Evolutionary conservation across 2,329 filamentous ascomycete species (phyloP), one percentile per base, ranked within the genome.

Genomic region (Penicillium palitans): DNA sequence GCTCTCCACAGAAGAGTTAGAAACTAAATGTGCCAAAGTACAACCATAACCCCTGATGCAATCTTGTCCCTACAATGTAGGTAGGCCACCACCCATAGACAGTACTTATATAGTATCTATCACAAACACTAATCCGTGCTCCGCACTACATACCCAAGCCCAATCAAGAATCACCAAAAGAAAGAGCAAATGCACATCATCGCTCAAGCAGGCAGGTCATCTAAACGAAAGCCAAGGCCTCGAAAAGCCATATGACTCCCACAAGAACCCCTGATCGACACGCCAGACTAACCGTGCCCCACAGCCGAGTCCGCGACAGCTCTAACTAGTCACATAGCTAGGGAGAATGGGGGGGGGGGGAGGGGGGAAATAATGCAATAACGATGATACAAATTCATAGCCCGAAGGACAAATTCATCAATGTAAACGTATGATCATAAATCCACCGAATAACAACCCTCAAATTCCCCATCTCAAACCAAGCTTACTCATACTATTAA

Each of bases 261-360:
- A 25, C 6, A 24, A 31, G n/a, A 55, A 42, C 55, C 55, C 55
- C 50, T 58, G 55, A 58, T 58, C 55, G 55, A 48, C 55, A 58
- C 42, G 55, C 51, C 44, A 58, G 24, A 25, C 27, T 33, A 31
- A 21, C 21, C 19, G 3, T 35, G 46, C 46, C 37, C 50, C 50
- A 58, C 50, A 17, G 6, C 21, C 17, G 8, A 46, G 6, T 45
- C 24, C 39, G 17, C 52, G 27, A 55, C 33, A 47, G 45, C 45
- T 25, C 25, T 25, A 25, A 25, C 6, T 25, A 25, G 6, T 5
- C 2, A 21, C 19, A 21, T 21, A 21, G 19, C 19, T n/a, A 39
- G 8, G 44, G 19, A 21, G 12, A 33, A 3, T n/a, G n/a, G n/a
- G n/a, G n/a, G 2, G 8, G 5, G 9, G 19, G 19, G 19, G 19